Base-by-base conservation (phyloP, 2,329 filamentous ascomycete species). In the Chaetomium sp. region DNA sequence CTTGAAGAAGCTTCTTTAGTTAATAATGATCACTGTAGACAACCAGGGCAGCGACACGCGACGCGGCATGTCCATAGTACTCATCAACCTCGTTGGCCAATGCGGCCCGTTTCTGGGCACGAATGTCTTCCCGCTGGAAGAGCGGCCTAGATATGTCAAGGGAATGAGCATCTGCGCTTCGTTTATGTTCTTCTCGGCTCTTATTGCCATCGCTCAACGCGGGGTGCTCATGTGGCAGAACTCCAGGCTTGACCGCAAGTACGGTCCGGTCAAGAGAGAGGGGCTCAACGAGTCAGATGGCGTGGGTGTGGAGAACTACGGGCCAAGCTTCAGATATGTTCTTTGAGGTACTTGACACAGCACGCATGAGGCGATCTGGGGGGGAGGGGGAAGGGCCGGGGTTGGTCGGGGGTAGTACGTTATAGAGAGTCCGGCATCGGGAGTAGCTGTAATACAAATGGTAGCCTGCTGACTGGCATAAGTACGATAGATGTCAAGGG, bases 41-140 rank as follows among this genome's bases (percentile, higher is more conserved):
- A 88, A 88, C 66, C 84, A 88, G 68, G 85, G 85, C 11, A 81
- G 75, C 40, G 84, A 87, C 64, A 84, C 82, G 0, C 79, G 83
- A 55, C 75, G 84, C 12, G 86, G 85, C 11, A 78, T 80, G 14
- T 81, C 81, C 5, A 82, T 88, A 49, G 78, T 82, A 2, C 69
- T 87, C 37, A 69, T 87, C 52, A 85, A 85, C 61, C 61, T 84
- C 34, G 70, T 85, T 27, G 85, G 84, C 1, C 84, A 84, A 66
- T 82, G 79, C 58, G 82, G 82, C 0, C 82, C 84, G 1, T 69
- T 86, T 11, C 67, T 87, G 5, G 85, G 84, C 4, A 87, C 84
- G 2, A 78, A 83, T 47, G 63, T 87, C 7, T 88, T 86, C 61
- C 84, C 84, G 0, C 64, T 68, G 1, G 19, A 44, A 2, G 67